A percentile compares a stretch with the other conserved stretches of the same genome.
phyloP scores from a whole-genome alignment of 306 rosid species.

The Astragalus glycyphyllos region DNA sequence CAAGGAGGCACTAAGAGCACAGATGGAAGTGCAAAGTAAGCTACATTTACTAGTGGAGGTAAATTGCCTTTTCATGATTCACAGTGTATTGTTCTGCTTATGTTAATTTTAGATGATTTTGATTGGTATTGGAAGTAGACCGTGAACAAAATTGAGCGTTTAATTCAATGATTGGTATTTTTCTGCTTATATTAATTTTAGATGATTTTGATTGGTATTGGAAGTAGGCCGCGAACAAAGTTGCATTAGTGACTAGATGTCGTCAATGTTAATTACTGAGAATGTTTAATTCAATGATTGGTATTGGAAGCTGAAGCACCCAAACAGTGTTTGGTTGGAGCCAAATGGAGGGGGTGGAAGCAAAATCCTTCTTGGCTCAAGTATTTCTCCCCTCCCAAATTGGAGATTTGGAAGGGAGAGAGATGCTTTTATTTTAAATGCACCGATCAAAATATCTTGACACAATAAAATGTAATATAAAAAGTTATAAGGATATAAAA shows the following conservation, averaged over 20 bases:
- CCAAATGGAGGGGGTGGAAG: no score
- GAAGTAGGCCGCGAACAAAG: background rate
- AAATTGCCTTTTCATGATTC: conserved; percentile 40
- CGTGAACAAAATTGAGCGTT: no score
- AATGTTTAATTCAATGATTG: background rate
- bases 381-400: no score
- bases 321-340: no score
- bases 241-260: background rate
- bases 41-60: conserved; percentile 96
- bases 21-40: conserved; percentile 97
- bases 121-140: conserved; percentile 8
- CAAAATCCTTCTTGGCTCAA: no score
- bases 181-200: conserved; percentile 27
- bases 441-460: no score
- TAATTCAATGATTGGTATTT: no score
- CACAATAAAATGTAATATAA: no score
- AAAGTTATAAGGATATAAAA: no score
- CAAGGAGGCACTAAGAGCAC: conserved; percentile 92
- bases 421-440: no score
- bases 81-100: conserved; percentile 28
- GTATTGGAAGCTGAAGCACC: no score
- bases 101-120: conserved; percentile 19
- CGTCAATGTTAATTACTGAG: background rate
- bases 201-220: conserved; percentile 20
- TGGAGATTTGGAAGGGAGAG: no score